Conservation (phyloP, 2,329 filamentous ascomycete species). For the Phialophora tarda region DNA sequence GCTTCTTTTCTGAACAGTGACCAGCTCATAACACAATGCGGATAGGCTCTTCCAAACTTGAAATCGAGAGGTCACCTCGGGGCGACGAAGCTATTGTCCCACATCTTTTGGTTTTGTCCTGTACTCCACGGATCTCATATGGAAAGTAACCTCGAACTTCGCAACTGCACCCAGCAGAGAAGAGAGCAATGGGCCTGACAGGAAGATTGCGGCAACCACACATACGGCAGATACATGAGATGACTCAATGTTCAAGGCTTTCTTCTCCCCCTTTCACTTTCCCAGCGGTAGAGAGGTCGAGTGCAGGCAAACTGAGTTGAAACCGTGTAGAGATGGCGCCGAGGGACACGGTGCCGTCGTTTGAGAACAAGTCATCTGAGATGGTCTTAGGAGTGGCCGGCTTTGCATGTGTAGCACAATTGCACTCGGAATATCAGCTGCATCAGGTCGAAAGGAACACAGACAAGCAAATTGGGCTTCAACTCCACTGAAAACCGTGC, state of each 20-base stretch:
- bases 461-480: not conserved
- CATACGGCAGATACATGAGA: too few relatives aligned
- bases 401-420: not conserved
- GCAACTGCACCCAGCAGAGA: too few relatives aligned
- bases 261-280: not conserved
- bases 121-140: not conserved
- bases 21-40: not conserved
- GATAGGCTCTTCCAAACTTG: not conserved
- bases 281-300: not conserved
- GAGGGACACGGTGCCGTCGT: not conserved
- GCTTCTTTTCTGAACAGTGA: not conserved
- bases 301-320: not conserved
- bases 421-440: not conserved
- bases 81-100: not conserved
- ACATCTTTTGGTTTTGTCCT: not conserved
- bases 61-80: not conserved
- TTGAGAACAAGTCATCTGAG: not conserved
- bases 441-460: not conserved
- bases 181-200: too few relatives aligned
- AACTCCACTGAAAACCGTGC: not conserved
- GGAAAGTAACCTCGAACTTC: not conserved
- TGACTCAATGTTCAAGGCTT: not conserved
- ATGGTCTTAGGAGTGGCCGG: not conserved
- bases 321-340: not conserved
- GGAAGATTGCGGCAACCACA: too few relatives aligned